Evolutionary conservation across 2,329 filamentous ascomycete species (phyloP).

Genomic region (Decorospora gaudefroyi): DNA sequence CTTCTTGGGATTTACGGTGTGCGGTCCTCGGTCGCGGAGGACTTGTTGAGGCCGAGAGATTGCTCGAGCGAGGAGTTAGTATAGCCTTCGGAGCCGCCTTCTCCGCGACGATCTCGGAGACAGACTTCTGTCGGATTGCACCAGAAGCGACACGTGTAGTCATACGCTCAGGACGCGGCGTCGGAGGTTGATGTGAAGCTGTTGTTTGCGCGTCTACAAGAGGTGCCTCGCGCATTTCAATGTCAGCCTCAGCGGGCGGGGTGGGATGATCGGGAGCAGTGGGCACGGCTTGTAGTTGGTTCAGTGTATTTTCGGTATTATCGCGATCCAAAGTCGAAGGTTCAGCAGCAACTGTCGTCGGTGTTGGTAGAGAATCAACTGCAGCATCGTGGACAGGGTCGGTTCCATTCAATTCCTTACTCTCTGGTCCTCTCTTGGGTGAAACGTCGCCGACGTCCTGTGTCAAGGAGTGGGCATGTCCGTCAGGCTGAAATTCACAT

Average conservation of each 20-base stretch:
- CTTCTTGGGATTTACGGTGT: conserved; percentile 60
- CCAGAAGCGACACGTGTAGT: conserved; percentile 72
- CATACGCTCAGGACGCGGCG: conserved; percentile 57
- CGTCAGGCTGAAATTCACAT: conserved; percentile 22
- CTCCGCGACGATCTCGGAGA: conserved; percentile 71
- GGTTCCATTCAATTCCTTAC: conserved; percentile 13
- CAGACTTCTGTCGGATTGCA: conserved; percentile 71
- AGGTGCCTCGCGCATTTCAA: conserved; percentile 41
- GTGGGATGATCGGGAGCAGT: conserved; percentile 39
- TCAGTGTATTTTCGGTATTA: conserved; percentile 19
- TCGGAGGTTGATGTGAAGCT: conserved; percentile 31
- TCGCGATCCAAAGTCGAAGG: conserved; percentile 33
- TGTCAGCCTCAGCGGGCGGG: conserved; percentile 43
- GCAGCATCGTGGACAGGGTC: conserved; percentile 25
- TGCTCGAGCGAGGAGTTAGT: conserved; percentile 46
- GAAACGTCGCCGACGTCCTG: conserved; percentile 29
- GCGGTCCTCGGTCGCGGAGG: conserved; percentile 30
- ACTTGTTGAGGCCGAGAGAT: conserved; percentile 32
- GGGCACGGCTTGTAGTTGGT: conserved; percentile 14
- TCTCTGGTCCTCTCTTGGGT: conserved; percentile 11
- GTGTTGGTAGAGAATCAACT: conserved; percentile 44
- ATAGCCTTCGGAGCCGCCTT: conserved; percentile 54
- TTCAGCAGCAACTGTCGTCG: conserved; percentile 43
- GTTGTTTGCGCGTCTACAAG: conserved; percentile 9
- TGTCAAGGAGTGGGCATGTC: conserved; percentile 26